Percentiles rank a stretch among this genome's conserved stretches.
Conservation (phyloP, 2,329 filamentous ascomycete species). For the Botryotinia calthae region DNA sequence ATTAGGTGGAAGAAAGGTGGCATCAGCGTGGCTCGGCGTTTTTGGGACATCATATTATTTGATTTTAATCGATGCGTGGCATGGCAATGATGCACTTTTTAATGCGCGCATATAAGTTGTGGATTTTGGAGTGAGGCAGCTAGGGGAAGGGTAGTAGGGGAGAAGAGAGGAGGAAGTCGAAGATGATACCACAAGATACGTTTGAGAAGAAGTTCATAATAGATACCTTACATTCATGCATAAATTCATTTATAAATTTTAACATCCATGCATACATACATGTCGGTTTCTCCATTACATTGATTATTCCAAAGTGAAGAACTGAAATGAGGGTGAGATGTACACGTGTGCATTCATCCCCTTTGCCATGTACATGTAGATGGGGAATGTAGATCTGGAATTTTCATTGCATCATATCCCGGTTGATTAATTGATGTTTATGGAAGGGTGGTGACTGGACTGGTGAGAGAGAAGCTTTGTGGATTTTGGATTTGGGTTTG, state of each 20-base stretch:
- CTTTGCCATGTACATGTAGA: neutral
- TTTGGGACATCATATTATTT: neutral
- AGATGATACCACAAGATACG: neutral
- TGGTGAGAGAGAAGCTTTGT: too few species aligned
- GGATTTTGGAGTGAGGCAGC: neutral
- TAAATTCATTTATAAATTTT: neutral
- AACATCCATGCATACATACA: neutral
- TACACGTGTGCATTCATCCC: neutral
- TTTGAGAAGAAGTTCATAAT: neutral
- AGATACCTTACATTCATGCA: neutral
- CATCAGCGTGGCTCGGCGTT: slow-evolving; percentile 14
- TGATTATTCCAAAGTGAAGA: neutral
- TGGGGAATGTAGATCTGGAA: too few species aligned
- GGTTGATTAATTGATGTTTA: too few species aligned
- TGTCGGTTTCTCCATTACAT: neutral
- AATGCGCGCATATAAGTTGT: neutral
- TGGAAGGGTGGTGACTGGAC: too few species aligned
- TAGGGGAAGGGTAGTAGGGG: too few species aligned
- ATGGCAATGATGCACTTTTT: neutral
- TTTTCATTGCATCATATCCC: too few species aligned
- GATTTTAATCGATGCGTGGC: neutral
- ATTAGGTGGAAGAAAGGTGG: neutral
- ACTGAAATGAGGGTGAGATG: neutral
- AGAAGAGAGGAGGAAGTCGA: neutral
- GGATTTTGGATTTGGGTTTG: too few species aligned